These are phyloP conservation scores for Apiospora koreana DNA, from an alignment of 2,329 filamentous ascomycete genomes.

Conservation along the genomic window DNA sequence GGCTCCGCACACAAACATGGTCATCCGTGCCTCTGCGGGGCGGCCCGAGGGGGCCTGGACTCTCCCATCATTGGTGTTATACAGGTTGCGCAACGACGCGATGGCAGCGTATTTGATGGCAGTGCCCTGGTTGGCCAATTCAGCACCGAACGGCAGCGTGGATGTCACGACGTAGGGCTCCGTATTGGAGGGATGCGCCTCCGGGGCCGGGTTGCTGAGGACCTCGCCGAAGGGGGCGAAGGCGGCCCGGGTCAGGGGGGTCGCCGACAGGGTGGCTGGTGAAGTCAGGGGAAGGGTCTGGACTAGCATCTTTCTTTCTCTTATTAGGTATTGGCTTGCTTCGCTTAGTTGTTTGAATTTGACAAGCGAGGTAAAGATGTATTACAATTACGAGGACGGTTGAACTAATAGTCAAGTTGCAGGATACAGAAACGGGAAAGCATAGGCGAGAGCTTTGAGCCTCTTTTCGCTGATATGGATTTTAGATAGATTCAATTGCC, in stretches of 20 bases:
- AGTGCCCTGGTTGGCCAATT: conserved; percentile 79
- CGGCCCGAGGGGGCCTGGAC: conserved; percentile 58
- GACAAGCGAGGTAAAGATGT: neutral
- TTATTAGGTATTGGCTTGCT: neutral
- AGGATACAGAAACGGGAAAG: no score
- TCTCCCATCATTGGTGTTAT: conserved; percentile 45
- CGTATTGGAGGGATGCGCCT: conserved; percentile 46
- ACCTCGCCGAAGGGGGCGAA: conserved; percentile 86
- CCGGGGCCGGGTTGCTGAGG: conserved; percentile 69
- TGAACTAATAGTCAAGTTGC: neutral
- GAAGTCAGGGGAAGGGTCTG: conserved; percentile 23
- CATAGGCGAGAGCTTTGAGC: neutral
- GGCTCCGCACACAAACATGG: conserved; percentile 85
- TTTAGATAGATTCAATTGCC: neutral
- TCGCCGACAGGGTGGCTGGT: conserved; percentile 50
- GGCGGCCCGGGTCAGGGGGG: conserved; percentile 65
- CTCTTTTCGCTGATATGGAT: neutral
- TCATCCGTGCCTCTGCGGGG: conserved; percentile 67
- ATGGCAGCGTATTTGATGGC: conserved; percentile 86
- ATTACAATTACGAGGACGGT: no score
- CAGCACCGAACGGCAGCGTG: conserved; percentile 46
- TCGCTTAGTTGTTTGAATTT: neutral
- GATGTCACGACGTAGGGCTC: conserved; percentile 25
- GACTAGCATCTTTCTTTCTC: conserved; percentile 25
- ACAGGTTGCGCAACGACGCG: conserved; percentile 71